Evolutionary conservation across 352 stramenopile genomes (phyloP).

Genomic region (Phytophthora nicotianae): DNA sequence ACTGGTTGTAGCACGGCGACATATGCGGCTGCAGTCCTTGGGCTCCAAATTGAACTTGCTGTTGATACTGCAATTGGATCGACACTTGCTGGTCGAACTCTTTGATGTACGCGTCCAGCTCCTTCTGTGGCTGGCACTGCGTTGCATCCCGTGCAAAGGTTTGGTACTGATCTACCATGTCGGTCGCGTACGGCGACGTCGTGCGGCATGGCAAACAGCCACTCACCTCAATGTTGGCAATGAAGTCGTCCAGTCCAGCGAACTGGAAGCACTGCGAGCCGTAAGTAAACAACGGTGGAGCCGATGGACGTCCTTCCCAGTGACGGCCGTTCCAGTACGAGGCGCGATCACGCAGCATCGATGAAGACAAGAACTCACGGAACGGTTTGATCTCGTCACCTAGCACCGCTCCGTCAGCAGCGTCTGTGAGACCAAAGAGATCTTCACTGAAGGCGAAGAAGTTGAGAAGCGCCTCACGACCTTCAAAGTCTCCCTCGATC

Average conservation of each 20-base stretch:
- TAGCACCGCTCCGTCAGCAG: slow-evolving; percentile 17
- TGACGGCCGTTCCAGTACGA: slow-evolving; percentile 85
- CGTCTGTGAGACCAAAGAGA: slow-evolving; percentile 64
- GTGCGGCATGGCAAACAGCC: slow-evolving; percentile 70
- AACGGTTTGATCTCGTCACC: slow-evolving; percentile 56
- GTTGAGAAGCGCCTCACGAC: slow-evolving; percentile 68
- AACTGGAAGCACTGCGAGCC: slow-evolving; percentile 61
- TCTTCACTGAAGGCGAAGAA: slow-evolving; percentile 76
- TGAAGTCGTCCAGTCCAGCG: slow-evolving; percentile 36
- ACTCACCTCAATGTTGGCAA: slow-evolving; percentile 22
- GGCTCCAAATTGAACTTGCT: slow-evolving; percentile 57
- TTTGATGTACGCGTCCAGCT: slow-evolving; percentile 83
- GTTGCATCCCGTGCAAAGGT: slow-evolving; percentile 23
- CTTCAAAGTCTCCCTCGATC: slow-evolving; percentile 85
- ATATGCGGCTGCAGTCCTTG: slow-evolving; percentile 78
- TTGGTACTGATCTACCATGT: slow-evolving; percentile 53
- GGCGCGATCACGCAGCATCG: slow-evolving; percentile 52
- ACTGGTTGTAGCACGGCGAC: slow-evolving; percentile 84
- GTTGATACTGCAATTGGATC: slow-evolving; percentile 80
- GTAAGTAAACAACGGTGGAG: slow-evolving; percentile 74
- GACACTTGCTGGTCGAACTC: slow-evolving; percentile 82
- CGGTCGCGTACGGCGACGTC: slow-evolving; percentile 58
- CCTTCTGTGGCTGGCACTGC: slow-evolving; percentile 69
- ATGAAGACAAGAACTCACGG: slow-evolving; percentile 51
- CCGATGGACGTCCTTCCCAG: slow-evolving; percentile 76